Conservation (phyloP, 1,284 basidiomycete genomes). For the Coriolopsis trogii region DNA sequence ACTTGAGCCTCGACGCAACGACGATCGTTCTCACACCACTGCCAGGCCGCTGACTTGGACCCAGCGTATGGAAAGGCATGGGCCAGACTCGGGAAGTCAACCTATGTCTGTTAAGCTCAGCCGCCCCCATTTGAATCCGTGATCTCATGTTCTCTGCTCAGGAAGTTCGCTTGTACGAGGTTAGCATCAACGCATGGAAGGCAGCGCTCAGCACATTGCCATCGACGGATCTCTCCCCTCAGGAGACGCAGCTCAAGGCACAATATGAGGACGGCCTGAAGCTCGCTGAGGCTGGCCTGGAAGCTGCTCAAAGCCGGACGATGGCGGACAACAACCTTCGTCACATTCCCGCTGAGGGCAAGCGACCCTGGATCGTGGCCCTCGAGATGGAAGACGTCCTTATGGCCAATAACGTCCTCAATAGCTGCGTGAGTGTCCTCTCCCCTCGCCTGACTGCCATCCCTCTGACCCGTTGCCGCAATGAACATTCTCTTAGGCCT, state of each 20-base stretch:
- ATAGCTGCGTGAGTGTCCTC: slow-evolving; percentile 24
- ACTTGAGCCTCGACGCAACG: background rate
- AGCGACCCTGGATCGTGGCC: slow-evolving; percentile 18
- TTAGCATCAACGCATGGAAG: slow-evolving; percentile 26
- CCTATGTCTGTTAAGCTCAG: slow-evolving; percentile 28
- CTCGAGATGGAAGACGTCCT: slow-evolving; percentile 20
- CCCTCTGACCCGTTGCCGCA: background rate
- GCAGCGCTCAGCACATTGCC: slow-evolving; percentile 30
- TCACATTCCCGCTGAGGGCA: background rate
- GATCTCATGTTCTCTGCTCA: background rate
- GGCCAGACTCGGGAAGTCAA: slow-evolving; percentile 35
- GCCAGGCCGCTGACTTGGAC: slow-evolving; percentile 38
- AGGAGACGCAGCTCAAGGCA: slow-evolving; percentile 30
- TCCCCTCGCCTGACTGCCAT: too few species aligned
- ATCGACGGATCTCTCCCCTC: slow-evolving; percentile 17
- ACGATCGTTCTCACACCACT: background rate
- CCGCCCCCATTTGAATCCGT: background rate
- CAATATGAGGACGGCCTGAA: slow-evolving; percentile 31
- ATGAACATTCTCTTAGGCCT: slow-evolving; percentile 30
- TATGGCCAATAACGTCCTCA: slow-evolving; percentile 18
- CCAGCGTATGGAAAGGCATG: slow-evolving; percentile 40
- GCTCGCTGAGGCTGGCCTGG: slow-evolving; percentile 5
- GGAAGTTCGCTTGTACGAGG: slow-evolving; percentile 20
- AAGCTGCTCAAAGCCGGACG: slow-evolving; percentile 2
- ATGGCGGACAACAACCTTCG: slow-evolving; percentile 5